Conservation (phyloP, 495 filamentous ascomycete genomes). For the Penicillium bovifimosum region DNA sequence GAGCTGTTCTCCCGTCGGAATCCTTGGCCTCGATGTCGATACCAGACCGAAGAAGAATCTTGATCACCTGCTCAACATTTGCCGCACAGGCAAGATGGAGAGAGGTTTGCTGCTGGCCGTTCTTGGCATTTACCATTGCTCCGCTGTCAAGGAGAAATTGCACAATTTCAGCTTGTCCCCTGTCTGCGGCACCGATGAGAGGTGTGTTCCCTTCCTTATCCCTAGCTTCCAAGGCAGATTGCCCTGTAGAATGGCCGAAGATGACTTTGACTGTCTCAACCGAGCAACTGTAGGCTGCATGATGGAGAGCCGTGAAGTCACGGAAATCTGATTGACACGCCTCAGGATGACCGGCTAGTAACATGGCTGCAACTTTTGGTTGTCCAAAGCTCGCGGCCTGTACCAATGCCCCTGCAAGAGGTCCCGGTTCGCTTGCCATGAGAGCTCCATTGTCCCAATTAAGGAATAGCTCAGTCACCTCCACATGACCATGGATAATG, state of each 20-base stretch:
- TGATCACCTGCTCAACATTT: neutral
- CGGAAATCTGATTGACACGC: neutral
- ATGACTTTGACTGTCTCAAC: slow-evolving; percentile 1
- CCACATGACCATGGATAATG: neutral
- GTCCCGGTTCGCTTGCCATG: neutral
- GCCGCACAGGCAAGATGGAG: neutral
- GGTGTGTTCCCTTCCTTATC: neutral
- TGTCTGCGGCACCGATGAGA: neutral
- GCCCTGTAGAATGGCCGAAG: neutral
- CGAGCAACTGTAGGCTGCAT: slow-evolving; percentile 1
- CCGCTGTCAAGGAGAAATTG: neutral
- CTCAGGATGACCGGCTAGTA: neutral
- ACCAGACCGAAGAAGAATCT: neutral
- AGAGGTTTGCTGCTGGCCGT: neutral
- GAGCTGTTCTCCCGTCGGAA: neutral
- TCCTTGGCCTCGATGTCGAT: neutral
- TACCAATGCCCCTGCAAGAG: neutral
- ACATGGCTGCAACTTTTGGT: neutral
- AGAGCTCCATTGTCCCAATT: neutral
- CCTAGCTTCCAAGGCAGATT: neutral
- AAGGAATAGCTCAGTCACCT: neutral
- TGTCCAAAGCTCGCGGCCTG: neutral
- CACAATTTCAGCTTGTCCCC: neutral
- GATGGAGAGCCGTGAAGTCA: neutral
- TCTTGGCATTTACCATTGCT: neutral